phyloP scores from a whole-genome alignment of 805 yeast species.

The Starmera quercuum region DNA sequence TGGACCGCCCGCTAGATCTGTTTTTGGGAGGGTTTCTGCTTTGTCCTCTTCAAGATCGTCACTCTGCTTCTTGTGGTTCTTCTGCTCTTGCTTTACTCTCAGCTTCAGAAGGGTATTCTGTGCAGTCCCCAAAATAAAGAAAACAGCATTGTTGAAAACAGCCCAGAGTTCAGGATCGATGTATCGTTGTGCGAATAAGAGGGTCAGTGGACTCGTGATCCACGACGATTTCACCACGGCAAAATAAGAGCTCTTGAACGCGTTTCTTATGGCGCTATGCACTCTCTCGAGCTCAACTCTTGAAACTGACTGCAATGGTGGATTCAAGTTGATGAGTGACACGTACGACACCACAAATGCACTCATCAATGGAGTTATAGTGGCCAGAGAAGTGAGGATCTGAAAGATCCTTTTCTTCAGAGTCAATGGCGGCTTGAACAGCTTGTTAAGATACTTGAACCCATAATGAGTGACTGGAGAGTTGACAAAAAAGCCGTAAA shows the following conservation, averaged over 20 bases:
- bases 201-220: conserved; percentile 43
- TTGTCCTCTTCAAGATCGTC: too few species aligned
- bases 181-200: conserved; percentile 49
- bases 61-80: conserved; percentile 13
- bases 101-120: conserved; percentile 50
- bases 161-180: conserved; percentile 57
- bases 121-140: conserved; percentile 52
- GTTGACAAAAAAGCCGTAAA: conserved; percentile 45
- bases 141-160: conserved; percentile 50
- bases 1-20: neutral
- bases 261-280: conserved; percentile 12
- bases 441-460: conserved; percentile 36
- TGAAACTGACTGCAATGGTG: conserved; percentile 8
- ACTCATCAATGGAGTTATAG: conserved; percentile 48
- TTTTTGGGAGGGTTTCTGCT: neutral
- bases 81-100: conserved; percentile 17
- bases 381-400: conserved; percentile 40
- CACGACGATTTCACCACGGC: conserved; percentile 45
- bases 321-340: conserved; percentile 35
- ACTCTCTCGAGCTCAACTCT: conserved; percentile 10
- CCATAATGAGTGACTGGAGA: conserved; percentile 55
- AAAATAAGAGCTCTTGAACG: conserved; percentile 33
- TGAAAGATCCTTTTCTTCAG: conserved; percentile 37
- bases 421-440: conserved; percentile 36
- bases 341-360: conserved; percentile 45